A percentile compares a stretch with the other conserved stretches of the same genome.
These are phyloP conservation scores for Lomentospora prolificans DNA, from an alignment of 2,329 filamentous ascomycete species.

Conservation along the genomic window DNA sequence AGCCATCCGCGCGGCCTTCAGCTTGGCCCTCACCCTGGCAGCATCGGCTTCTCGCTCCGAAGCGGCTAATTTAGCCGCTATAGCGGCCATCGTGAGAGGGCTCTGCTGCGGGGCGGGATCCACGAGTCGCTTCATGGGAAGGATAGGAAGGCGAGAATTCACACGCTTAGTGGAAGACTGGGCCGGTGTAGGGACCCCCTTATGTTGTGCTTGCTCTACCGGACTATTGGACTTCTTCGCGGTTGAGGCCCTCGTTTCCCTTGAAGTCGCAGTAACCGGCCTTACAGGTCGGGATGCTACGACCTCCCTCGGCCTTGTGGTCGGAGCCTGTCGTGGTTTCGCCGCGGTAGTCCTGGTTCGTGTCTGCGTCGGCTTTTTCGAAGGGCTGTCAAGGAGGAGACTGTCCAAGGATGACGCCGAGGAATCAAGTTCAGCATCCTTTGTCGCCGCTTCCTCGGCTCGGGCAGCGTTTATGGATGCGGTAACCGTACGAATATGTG, in stretches of 20 bases:
- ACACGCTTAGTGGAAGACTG: constrained; percentile 1
- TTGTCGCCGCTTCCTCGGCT: neutral
- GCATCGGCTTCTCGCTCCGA: constrained; percentile 55
- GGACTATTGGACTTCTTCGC: neutral
- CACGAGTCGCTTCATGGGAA: constrained; percentile 20
- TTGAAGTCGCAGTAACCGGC: neutral
- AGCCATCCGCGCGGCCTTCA: constrained; percentile 40
- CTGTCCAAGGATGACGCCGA: constrained; percentile 18
- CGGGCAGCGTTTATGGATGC: neutral
- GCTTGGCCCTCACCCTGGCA: constrained; percentile 51
- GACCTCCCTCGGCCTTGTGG: neutral
- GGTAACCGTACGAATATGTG: neutral
- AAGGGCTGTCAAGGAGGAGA: constrained; percentile 13
- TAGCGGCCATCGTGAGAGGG: constrained; percentile 50
- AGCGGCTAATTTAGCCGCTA: constrained; percentile 53
- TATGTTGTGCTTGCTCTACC: neutral
- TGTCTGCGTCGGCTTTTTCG: neutral
- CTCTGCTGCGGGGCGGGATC: constrained; percentile 39
- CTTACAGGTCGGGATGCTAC: neutral
- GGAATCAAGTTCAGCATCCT: neutral
- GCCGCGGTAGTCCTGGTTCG: neutral
- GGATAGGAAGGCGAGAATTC: constrained; percentile 22
- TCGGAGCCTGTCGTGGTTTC: neutral
- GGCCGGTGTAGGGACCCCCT: neutral
- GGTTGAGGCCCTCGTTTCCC: neutral